Base-by-base conservation (phyloP, 202 grass and related monocot genomes). In the Carex sylvatica region DNA sequence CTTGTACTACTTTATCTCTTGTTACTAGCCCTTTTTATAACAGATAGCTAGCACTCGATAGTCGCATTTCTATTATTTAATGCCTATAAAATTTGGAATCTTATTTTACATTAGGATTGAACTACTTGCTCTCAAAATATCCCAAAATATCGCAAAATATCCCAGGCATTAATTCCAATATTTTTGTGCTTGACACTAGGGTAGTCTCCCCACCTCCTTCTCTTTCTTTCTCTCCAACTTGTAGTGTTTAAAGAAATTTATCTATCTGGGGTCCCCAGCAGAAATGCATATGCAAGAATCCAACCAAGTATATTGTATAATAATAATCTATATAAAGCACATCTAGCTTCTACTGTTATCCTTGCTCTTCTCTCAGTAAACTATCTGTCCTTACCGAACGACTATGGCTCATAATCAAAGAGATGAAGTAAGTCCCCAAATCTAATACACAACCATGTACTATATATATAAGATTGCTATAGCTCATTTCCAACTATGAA, bases 371-470 rank as follows among this genome's bases (percentile, higher is more conserved):
- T 74, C 47, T 74, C 47, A 74, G 13, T 28, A 30, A 76, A 76
- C 6, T 6, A 55, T 55, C 24, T 56, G 15, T 3, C 26, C 72
- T 19, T 77, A 77, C 28, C 49, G 11, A 58, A 58, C 6, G 13
- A 31, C 52, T 28, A 65, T 70, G 61, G 14, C 61, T 28, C 55
- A 44, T 55, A 70, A 74, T 74, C 46, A 56, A 19, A 70, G 30
- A 74, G 67, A 83, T 62, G 54, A 83, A 23, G 70, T 56, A 49
- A 44, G 70, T 83, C 22, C 51, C 20, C 22, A 70, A 9, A 61
- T 30, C 20, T 16, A 73, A 47, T 69, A 61, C 36, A 61, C 54
- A 83, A 9, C 28, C 9, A 22, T 19, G 2, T 70, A 23, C 14
- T 19, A 7, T 33, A 40, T 40, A 40, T 40, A 54, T 33, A n/a